Percentiles rank a stretch among this genome's conserved stretches.
phyloP scores from a whole-genome alignment of 2,329 filamentous ascomycete species.

The Colletotrichum navitas region DNA sequence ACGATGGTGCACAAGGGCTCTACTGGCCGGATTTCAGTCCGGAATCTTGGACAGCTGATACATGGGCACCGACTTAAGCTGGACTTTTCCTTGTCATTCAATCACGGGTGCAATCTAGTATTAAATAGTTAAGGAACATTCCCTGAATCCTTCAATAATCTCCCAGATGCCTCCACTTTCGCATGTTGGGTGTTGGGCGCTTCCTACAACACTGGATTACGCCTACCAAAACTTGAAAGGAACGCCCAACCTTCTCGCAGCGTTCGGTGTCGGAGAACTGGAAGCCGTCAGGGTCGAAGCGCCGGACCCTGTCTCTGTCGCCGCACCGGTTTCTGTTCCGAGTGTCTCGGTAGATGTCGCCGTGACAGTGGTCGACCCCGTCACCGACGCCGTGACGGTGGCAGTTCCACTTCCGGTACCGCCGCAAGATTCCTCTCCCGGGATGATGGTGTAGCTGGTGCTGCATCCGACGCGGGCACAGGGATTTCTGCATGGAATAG shows the following conservation, averaged over 20 bases:
- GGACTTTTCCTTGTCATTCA: too few relatives aligned
- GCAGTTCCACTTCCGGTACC: not conserved
- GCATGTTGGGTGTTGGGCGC: not conserved
- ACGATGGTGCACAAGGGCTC: conserved; percentile 41
- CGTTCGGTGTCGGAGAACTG: conserved; percentile 24
- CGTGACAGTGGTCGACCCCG: not conserved
- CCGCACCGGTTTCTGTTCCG: not conserved
- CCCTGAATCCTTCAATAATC: not conserved
- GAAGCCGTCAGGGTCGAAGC: not conserved
- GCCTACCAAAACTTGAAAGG: conserved; percentile 35
- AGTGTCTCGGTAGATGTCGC: not conserved
- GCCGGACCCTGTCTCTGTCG: not conserved
- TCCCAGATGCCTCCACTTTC: not conserved
- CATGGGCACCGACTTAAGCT: conserved; percentile 28
- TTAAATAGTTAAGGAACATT: not conserved
- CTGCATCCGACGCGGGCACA: conserved; percentile 49
- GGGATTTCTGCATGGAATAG: conserved; percentile 47
- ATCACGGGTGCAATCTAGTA: not conserved
- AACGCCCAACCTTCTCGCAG: conserved; percentile 24
- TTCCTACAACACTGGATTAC: too few relatives aligned
- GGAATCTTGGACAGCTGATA: conserved; percentile 39
- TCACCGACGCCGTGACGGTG: not conserved
- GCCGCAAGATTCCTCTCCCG: conserved; percentile 30
- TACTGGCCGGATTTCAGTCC: conserved; percentile 43
- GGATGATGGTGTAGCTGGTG: conserved; percentile 43